A percentile compares a stretch with the other conserved stretches of the same genome.
These are phyloP conservation scores for Erythrobasidium hasegawianum DNA, from an alignment of 1,284 basidiomycete genomes.

Conservation along the genomic window DNA sequence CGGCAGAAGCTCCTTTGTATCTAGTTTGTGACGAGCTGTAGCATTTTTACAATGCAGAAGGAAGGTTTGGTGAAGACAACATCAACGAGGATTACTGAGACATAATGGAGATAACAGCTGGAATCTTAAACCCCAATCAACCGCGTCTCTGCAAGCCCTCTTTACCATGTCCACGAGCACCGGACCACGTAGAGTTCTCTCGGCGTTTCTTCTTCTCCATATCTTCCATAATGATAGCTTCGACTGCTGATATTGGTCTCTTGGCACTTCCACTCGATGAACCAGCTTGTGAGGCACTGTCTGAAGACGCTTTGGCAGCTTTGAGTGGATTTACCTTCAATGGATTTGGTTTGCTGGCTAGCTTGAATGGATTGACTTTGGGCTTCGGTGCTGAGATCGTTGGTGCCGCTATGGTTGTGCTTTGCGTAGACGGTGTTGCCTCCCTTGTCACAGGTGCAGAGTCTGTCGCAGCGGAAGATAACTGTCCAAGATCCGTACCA, in stretches of 20 bases:
- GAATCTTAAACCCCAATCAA: no score
- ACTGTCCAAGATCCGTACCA: constrained; percentile 44
- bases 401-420: constrained; percentile 27
- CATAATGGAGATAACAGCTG: no score
- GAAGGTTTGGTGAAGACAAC: no score
- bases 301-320: constrained; percentile 50
- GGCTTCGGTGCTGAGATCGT: constrained; percentile 50
- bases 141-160: neutral
- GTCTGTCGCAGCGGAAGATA: constrained; percentile 41
- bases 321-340: constrained; percentile 56
- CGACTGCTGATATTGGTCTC: constrained; percentile 68
- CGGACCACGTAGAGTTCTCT: constrained; percentile 8
- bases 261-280: constrained; percentile 55
- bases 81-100: no score
- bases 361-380: constrained; percentile 56
- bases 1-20: no score
- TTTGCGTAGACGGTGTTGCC: constrained; percentile 32
- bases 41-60: no score
- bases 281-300: neutral
- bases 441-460: constrained; percentile 22
- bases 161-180: constrained; percentile 1
- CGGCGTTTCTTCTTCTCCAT: constrained; percentile 64
- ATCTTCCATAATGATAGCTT: constrained; percentile 78
- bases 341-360: constrained; percentile 37
- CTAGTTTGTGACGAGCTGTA: no score